Percentiles rank a stretch among this genome's conserved stretches.
phyloP scores from a whole-genome alignment of 1,284 basidiomycete genomes.

The Volvariella surrecta region DNA sequence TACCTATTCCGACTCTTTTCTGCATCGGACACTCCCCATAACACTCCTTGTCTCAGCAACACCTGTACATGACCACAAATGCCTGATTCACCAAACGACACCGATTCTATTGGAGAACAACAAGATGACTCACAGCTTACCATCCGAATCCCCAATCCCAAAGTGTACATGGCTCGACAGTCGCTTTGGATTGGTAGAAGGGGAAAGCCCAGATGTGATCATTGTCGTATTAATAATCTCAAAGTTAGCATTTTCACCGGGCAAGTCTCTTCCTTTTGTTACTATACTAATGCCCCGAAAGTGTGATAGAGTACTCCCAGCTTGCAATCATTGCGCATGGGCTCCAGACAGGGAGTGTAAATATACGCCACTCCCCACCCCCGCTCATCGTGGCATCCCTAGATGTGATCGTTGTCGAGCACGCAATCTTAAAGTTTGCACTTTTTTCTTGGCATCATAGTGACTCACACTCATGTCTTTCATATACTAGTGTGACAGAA shows the following conservation, averaged over 20 bases:
- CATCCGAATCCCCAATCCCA: conserved; percentile 54
- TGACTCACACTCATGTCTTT: conserved; percentile 6
- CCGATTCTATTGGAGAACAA: conserved; percentile 34
- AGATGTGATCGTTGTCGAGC: conserved; percentile 60
- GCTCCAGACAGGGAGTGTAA: conserved; percentile 51
- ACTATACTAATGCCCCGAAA: conserved; percentile 16
- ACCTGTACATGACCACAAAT: conserved; percentile 8
- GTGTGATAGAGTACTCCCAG: conserved; percentile 64
- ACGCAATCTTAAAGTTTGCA: conserved; percentile 54
- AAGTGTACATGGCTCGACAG: conserved; percentile 47
- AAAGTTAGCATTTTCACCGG: conserved; percentile 38
- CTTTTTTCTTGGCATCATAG: conserved; percentile 4
- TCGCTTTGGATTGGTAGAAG: conserved; percentile 64
- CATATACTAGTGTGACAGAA: conserved; percentile 49
- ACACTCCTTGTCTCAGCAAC: too few relatives aligned
- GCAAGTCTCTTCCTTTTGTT: background rate
- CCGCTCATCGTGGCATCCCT: conserved; percentile 66
- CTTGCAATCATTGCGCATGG: conserved; percentile 69
- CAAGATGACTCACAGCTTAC: conserved; percentile 53
- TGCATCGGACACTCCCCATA: too few relatives aligned
- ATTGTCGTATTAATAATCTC: conserved; percentile 60
- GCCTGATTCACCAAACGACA: conserved; percentile 30
- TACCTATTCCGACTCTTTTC: too few relatives aligned
- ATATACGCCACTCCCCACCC: conserved; percentile 65
- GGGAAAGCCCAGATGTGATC: conserved; percentile 65